phyloP scores from a whole-genome alignment of 139 green algal species.

The Dunaliella primolecta region DNA sequence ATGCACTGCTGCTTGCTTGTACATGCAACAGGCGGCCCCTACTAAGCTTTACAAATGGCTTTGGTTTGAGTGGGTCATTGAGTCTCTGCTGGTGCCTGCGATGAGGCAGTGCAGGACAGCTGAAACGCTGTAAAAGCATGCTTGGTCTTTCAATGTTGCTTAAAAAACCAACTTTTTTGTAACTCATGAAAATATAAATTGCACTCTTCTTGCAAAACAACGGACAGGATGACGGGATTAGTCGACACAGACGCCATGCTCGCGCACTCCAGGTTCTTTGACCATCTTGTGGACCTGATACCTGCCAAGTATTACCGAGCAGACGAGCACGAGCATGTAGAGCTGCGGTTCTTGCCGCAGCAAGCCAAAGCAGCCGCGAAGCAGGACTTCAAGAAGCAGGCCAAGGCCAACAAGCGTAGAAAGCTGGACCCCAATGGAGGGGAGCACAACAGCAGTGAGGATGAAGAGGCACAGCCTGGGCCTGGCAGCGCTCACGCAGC shows the following conservation, averaged over 20 bases:
- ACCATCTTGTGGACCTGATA: constrained; percentile 67
- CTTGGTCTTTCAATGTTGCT: background rate
- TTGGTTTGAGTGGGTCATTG: background rate
- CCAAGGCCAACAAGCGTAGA: constrained; percentile 55
- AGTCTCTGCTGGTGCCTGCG: background rate
- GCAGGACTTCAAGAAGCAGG: constrained; percentile 55
- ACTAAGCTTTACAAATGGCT: background rate
- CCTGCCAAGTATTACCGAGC: constrained; percentile 59
- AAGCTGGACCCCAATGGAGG: constrained; percentile 60
- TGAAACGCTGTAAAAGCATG: background rate
- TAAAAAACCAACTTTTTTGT: background rate
- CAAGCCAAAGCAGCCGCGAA: constrained; percentile 48
- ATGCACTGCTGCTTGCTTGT: constrained; percentile 37
- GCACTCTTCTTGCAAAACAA: no score
- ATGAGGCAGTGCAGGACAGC: background rate
- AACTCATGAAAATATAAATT: background rate
- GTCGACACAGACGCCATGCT: no score
- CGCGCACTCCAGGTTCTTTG: no score
- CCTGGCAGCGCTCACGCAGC: constrained; percentile 4
- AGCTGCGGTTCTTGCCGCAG: constrained; percentile 52
- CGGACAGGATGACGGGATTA: no score
- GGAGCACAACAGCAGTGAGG: constrained; percentile 44
- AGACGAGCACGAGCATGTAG: constrained; percentile 28
- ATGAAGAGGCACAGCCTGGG: constrained; percentile 32
- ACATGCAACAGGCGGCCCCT: constrained; percentile 3